Base-by-base conservation (phyloP, 1,284 basidiomycete species). In the Moesziomyces sp. region DNA sequence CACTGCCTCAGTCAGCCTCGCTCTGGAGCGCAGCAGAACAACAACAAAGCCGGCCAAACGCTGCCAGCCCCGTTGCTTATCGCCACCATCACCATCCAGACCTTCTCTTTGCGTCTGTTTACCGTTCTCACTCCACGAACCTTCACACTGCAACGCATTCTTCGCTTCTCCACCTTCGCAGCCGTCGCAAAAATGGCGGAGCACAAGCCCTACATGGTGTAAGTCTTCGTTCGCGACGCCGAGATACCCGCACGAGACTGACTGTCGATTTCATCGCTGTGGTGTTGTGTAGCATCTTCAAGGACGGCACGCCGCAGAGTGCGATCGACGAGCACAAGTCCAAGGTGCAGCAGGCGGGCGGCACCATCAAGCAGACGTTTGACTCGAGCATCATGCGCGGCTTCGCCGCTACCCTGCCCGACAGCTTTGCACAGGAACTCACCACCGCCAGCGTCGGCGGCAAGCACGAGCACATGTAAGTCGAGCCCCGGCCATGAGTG, bases 351-450 rank as follows among this genome's bases (percentile, higher is more conserved):
- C 57, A 69, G 19, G 54, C 69, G 11, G 79, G 79, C 18, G 79
- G 79, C 34, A 77, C 62, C 18, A 64, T 81, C 53, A 78, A 68
- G 62, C 79, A 80, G 75, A 64, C 63, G 24, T 81, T 73, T 51
- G 77, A 81, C 43, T 73, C 67, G 49, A 55, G 51, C 52, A 77
- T 81, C 67, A 79, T 81, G 76, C 69, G 63, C 50, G 79, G 78
- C 8, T 80, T 81, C 45, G 71, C 76, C 3, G 79, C 79, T 9
- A 66, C 56, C 16, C 58, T 80, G 24, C 77, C 77, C 11, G 62
- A 74, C 7, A 55, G 58, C 45, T 52, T 70, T 47, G 75, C 75
- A 1, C 46, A 72, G 46, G 65, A 67, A 35, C 56, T 79, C 43
- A 65, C 56, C 3, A 60, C 58, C 10, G 56, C 59, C n/a, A 71